These are phyloP conservation scores for Phytophthora litchii DNA, from an alignment of 352 stramenopile genomes.

Conservation along the genomic window DNA sequence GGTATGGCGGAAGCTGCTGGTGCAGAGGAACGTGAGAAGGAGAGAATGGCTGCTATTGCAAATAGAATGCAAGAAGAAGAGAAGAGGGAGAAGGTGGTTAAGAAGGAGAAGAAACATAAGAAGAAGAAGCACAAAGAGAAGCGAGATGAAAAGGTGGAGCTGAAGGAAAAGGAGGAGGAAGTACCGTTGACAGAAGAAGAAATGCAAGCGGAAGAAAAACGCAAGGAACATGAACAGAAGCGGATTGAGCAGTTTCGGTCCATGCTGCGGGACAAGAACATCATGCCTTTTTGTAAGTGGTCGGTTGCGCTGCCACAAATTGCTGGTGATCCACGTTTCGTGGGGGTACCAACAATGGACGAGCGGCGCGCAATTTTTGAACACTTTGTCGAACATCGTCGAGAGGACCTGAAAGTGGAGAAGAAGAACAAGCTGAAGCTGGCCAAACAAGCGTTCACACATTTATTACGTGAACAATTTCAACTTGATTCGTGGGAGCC, in stretches of 20 bases:
- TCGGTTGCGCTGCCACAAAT: conserved; percentile 80
- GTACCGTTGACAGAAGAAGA: conserved; percentile 42
- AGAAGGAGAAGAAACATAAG: conserved; percentile 38
- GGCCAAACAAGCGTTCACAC: conserved; percentile 56
- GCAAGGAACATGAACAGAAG: conserved; percentile 48
- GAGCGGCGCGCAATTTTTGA: conserved; percentile 82
- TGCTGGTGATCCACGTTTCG: conserved; percentile 71
- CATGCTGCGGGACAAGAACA: conserved; percentile 85
- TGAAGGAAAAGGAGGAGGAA: conserved; percentile 31
- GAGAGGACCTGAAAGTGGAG: conserved; percentile 75
- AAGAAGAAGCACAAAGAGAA: conserved; percentile 27
- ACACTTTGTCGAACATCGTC: conserved; percentile 74
- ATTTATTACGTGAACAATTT: conserved; percentile 57
- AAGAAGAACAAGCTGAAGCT: conserved; percentile 80
- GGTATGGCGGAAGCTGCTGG: conserved; percentile 30
- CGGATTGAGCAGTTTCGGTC: conserved; percentile 62
- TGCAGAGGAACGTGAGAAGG: conserved; percentile 16
- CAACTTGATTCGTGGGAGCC: conserved; percentile 43
- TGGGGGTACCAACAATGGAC: conserved; percentile 78
- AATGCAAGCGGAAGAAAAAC: conserved; percentile 31
- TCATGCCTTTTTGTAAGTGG: conserved; percentile 87
- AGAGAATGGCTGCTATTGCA: conserved; percentile 5
- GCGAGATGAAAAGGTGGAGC: conserved; percentile 7
- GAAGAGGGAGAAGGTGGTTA: background rate
- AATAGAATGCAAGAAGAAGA: conserved; percentile 2